A percentile compares a stretch with the other conserved stretches of the same genome.
Evolutionary conservation across 192 early-diverging fungal species (phyloP).

Genomic region (Coemansia sp.): DNA sequence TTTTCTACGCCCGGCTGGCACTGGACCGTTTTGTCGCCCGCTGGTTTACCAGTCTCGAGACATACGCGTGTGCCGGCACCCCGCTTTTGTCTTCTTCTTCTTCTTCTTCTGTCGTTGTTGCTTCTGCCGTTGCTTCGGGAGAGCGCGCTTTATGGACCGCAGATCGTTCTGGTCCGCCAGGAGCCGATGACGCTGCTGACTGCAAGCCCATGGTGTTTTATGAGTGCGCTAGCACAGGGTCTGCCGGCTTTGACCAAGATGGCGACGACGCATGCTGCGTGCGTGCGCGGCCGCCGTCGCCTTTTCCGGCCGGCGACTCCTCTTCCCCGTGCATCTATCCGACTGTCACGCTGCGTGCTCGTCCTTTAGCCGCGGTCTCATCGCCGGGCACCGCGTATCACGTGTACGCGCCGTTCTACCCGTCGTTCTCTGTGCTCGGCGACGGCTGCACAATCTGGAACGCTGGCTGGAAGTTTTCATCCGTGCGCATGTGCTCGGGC

Average conservation of each 20-base stretch:
- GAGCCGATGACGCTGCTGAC: slow-evolving; percentile 4
- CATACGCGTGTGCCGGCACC: slow-evolving; percentile 28
- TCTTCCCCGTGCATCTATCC: not conserved
- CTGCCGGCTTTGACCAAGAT: not conserved
- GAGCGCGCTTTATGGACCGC: slow-evolving; percentile 23
- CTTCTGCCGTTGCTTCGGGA: not conserved
- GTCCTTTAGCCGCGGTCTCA: not conserved
- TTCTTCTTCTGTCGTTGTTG: no score
- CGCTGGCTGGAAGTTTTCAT: slow-evolving; percentile 48
- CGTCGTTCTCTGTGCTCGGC: slow-evolving; percentile 27
- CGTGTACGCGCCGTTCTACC: slow-evolving; percentile 31
- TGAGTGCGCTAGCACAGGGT: not conserved
- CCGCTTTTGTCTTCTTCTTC: not conserved
- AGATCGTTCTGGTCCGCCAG: slow-evolving; percentile 41
- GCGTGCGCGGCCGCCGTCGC: slow-evolving; percentile 16
- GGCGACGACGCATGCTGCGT: not conserved
- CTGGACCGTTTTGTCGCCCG: slow-evolving; percentile 33
- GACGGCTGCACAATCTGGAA: slow-evolving; percentile 49
- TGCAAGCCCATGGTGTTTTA: not conserved
- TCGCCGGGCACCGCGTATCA: slow-evolving; percentile 15
- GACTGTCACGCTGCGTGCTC: slow-evolving; percentile 13
- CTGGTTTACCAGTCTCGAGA: slow-evolving; percentile 23
- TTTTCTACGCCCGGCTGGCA: slow-evolving; percentile 34
- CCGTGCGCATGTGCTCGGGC: slow-evolving; percentile 32
- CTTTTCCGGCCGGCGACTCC: slow-evolving; percentile 17